phyloP scores from a whole-genome alignment of 345 rosid species.

The Nasturtium officinale region DNA sequence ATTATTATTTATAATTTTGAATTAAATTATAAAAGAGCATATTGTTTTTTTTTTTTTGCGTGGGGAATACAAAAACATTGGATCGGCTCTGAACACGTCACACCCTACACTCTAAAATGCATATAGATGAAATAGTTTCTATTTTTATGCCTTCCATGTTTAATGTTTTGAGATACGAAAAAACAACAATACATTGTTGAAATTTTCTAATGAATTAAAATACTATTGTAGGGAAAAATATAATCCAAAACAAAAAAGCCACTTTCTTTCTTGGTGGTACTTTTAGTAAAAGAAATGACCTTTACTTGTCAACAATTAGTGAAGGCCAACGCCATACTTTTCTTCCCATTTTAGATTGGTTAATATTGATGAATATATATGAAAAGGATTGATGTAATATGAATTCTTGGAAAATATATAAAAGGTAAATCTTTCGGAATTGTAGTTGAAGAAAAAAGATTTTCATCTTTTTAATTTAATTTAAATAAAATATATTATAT shows the following conservation, averaged over 20 bases:
- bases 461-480: too few species aligned
- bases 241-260: too few species aligned
- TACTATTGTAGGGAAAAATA: background rate
- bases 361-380: background rate
- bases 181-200: conserved; percentile 8
- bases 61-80: too few species aligned
- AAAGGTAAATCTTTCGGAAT: too few species aligned
- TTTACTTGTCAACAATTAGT: conserved; percentile 40
- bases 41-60: too few species aligned
- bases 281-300: conserved; percentile 29
- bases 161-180: conserved; percentile 2
- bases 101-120: background rate
- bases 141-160: background rate
- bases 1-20: too few species aligned
- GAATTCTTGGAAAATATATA: conserved; percentile 6
- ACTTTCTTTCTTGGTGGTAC: conserved; percentile 32
- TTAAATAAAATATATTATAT: too few species aligned
- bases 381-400: background rate
- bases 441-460: too few species aligned
- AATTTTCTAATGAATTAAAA: background rate
- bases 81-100: conserved; percentile 6
- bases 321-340: conserved; percentile 18
- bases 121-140: background rate
- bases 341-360: background rate
- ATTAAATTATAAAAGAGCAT: too few species aligned